Conservation (phyloP, 305 asterid genomes). For the Solanum chacoense region DNA sequence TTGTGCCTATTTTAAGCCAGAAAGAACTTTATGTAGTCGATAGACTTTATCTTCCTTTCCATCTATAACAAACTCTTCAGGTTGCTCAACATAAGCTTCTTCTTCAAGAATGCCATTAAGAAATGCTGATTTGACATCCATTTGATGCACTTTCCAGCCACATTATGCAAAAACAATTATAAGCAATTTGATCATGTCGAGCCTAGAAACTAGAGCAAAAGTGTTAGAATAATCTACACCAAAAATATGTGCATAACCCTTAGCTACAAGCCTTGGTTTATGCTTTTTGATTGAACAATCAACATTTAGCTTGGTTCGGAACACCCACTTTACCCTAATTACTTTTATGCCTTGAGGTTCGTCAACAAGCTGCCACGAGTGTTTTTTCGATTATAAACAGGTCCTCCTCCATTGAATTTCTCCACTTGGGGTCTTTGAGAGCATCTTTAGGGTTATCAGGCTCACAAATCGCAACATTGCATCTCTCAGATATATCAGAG, state of each 20-base stretch:
- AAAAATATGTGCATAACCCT: neutral
- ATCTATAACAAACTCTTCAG: neutral
- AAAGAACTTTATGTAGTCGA: neutral
- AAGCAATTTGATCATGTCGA: too few species aligned
- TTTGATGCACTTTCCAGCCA: too few species aligned
- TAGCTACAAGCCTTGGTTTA: neutral
- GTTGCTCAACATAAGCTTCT: neutral
- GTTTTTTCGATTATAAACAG: neutral
- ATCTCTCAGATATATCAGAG: neutral
- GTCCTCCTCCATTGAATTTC: too few species aligned
- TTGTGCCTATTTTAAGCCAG: neutral
- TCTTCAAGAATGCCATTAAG: neutral
- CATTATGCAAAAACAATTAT: too few species aligned
- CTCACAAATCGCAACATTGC: neutral
- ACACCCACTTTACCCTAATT: neutral
- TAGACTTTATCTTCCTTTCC: too few species aligned
- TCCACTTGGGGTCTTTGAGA: neutral
- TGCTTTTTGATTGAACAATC: neutral
- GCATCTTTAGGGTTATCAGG: neutral
- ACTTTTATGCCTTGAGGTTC: neutral
- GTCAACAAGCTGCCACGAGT: neutral
- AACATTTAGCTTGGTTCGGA: neutral
- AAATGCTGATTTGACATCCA: too few species aligned
- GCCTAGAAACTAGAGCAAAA: too few species aligned
- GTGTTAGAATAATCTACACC: neutral